Evolutionary conservation across 192 early-diverging fungal genomes (phyloP).

Genomic region (Podila verticillata): DNA sequence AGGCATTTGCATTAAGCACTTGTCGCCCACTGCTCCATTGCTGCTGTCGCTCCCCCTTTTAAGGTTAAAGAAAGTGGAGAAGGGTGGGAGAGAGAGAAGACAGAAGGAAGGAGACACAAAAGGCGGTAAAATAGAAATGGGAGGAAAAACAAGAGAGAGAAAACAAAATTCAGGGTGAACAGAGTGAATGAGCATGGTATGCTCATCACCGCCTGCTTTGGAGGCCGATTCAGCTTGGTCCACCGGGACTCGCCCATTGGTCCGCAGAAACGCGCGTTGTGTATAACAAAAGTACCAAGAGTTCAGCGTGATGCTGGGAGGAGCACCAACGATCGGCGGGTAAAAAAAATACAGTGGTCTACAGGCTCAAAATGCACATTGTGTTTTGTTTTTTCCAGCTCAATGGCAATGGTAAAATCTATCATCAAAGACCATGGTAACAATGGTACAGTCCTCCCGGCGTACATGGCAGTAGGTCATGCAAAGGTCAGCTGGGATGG

Average conservation of each 20-base stretch:
- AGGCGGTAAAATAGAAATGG: not conserved
- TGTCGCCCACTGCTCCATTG: not conserved
- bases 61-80: constrained; percentile 1
- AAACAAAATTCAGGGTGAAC: not conserved
- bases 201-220: too few relatives aligned
- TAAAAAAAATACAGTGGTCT: not conserved
- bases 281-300: too few relatives aligned
- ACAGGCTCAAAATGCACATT: constrained; percentile 4
- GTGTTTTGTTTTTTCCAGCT: not conserved
- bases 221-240: too few relatives aligned
- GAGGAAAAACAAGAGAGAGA: too few relatives aligned
- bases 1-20: constrained; percentile 1
- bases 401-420: not conserved
- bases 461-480: not conserved
- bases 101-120: not conserved
- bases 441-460: not conserved
- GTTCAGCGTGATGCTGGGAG: not conserved
- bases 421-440: too few relatives aligned
- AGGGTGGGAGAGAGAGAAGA: not conserved
- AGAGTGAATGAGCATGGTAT: too few relatives aligned
- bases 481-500: constrained; percentile 6
- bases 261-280: too few relatives aligned
- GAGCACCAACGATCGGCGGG: not conserved
- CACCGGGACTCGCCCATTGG: too few relatives aligned
- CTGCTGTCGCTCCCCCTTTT: not conserved